A percentile compares a stretch with the other conserved stretches of the same genome.
phyloP scores from a whole-genome alignment of 768 basidiomycete genomes.

The Hemileccinum impolitum region DNA sequence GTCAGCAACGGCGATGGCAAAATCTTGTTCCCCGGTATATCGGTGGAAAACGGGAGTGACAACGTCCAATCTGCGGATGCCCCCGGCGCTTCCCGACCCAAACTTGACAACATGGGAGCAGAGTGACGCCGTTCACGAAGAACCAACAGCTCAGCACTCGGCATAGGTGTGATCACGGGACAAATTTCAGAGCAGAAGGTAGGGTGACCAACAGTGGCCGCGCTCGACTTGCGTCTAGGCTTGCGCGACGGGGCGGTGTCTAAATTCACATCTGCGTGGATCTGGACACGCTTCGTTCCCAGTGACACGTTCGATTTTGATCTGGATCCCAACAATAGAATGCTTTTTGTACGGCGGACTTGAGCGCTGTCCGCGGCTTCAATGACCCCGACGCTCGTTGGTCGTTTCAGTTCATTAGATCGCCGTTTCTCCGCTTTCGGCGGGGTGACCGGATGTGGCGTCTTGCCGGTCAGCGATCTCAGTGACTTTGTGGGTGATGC shows the following conservation, averaged over 20 bases:
- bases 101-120: conserved; percentile 22
- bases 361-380: conserved; percentile 26
- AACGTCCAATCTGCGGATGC: conserved; percentile 26
- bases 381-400: conserved; percentile 29
- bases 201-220: conserved; percentile 9
- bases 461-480: conserved; percentile 9
- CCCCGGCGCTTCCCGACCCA: neutral
- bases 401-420: conserved; percentile 16
- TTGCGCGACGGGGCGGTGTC: conserved; percentile 14
- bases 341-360: conserved; percentile 31
- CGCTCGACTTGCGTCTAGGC: conserved; percentile 27
- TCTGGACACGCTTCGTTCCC: conserved; percentile 27
- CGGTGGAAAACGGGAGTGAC: conserved; percentile 30
- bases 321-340: conserved; percentile 27
- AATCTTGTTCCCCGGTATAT: conserved; percentile 24
- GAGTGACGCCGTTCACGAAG: conserved; percentile 31
- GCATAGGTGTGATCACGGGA: neutral
- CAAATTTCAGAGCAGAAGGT: neutral
- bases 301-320: conserved; percentile 23
- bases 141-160: conserved; percentile 19
- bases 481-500: conserved; percentile 24
- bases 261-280: conserved; percentile 21
- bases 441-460: neutral
- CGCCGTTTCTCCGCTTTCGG: conserved; percentile 9
- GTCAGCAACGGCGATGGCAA: neutral